Evolutionary conservation across 108 stramenopile species (phyloP).

Genomic region (Nitzschia sp.): DNA sequence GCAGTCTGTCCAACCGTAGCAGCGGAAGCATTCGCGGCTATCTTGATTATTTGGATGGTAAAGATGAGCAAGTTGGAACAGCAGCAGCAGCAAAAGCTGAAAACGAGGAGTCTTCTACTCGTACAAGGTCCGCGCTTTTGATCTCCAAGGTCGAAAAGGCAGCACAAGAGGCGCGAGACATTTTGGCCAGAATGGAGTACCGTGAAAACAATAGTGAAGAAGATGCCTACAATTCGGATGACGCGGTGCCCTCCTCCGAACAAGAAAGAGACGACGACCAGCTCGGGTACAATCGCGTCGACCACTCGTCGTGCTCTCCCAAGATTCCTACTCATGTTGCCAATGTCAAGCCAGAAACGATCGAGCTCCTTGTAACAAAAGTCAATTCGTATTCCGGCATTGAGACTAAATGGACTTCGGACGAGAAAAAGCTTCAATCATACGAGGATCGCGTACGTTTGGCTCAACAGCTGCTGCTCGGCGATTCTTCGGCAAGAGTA

Average conservation of each 20-base stretch:
- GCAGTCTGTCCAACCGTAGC: not conserved
- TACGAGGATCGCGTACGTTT: not conserved
- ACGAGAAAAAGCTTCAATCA: not conserved
- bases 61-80: not conserved
- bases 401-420: not conserved
- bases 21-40: not conserved
- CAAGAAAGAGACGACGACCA: not conserved
- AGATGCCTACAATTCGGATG: not conserved
- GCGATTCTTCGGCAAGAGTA: not conserved
- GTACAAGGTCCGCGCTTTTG: too few relatives aligned
- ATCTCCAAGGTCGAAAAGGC: not conserved
- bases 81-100: not conserved
- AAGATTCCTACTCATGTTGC: not conserved
- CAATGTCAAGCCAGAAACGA: not conserved
- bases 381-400: not conserved
- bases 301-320: not conserved
- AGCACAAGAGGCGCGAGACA: not conserved
- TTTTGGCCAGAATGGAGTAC: not conserved
- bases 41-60: not conserved
- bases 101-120: too few relatives aligned
- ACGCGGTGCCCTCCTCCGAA: not conserved
- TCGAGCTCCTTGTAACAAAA: not conserved
- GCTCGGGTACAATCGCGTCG: not conserved
- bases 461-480: slow-evolving; percentile 1
- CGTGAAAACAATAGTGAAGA: not conserved